Evolutionary conservation across 345 rosid genomes (phyloP).

Genomic region (Syzygium jambos): DNA sequence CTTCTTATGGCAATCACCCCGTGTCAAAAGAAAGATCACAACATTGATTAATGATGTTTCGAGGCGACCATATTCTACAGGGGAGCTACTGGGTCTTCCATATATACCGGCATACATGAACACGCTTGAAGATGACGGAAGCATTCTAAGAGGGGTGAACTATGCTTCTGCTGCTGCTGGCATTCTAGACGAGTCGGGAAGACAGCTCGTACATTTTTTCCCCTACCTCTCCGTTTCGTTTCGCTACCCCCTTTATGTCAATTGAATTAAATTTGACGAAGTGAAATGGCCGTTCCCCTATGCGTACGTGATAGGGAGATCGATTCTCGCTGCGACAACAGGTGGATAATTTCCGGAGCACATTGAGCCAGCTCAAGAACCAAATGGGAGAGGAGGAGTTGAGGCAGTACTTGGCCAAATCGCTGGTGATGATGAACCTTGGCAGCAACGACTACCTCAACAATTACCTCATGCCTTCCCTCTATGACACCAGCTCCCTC

Average conservation of each 20-base stretch:
- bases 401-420: slow-evolving; percentile 28
- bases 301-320: slow-evolving; percentile 34
- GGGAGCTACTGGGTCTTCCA: slow-evolving; percentile 58
- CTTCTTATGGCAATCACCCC: neutral
- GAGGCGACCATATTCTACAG: slow-evolving; percentile 14
- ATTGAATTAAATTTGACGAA: neutral
- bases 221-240: neutral
- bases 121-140: slow-evolving; percentile 22
- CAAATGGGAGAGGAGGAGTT: slow-evolving; percentile 15
- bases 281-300: neutral
- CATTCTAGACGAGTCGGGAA: slow-evolving; percentile 64
- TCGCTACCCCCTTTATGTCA: too few relatives aligned
- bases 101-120: slow-evolving; percentile 43
- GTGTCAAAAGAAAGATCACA: neutral
- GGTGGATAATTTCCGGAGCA: slow-evolving; percentile 47
- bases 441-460: slow-evolving; percentile 86
- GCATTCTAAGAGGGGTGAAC: slow-evolving; percentile 51
- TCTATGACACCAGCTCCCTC: slow-evolving; percentile 36
- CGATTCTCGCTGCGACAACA: slow-evolving; percentile 53
- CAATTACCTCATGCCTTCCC: slow-evolving; percentile 55
- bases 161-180: slow-evolving; percentile 93
- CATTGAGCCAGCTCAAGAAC: slow-evolving; percentile 34
- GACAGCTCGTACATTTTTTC: slow-evolving; percentile 19
- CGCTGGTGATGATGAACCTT: slow-evolving; percentile 46
- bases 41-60: neutral